Base-by-base conservation (phyloP, 2,329 filamentous ascomycete species). In the Diaporthe velutina region DNA sequence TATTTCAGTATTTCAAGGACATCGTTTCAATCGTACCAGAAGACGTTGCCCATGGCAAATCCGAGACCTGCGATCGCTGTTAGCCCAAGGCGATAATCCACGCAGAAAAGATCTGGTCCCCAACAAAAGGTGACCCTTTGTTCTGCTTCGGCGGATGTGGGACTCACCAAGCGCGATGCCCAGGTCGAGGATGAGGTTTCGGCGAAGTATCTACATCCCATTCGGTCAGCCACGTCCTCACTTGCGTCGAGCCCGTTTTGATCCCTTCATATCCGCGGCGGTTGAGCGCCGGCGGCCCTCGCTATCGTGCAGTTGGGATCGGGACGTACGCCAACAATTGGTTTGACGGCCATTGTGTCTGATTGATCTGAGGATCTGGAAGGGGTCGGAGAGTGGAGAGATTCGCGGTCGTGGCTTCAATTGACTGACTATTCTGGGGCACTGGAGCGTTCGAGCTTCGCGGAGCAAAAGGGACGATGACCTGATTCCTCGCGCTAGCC, bases 321-420 rank as follows among this genome's bases (percentile, higher is more conserved):
- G 71, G 77, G 75, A 89, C 90, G 77, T 90, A 91, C 90, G 81
- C 90, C 90, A 78, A 88, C 90, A 79, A 91, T 90, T 76, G 89
- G 90, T 80, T 85, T 85, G 83, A 90, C 81, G 79, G 89, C 87
- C 88, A 90, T 90, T 84, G 78, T 85, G 82, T 83, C 75, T 77
- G 67, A 67, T 68, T 72, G 48, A 68, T 79, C 61, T 73, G 54
- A 45, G 58, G 68, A 58, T 72, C 72, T 64, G 17, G 64, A 52
- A 67, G 57, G 54, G 54, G 71, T 75, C 55, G 73, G 33, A 28
- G 75, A 74, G 75, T 71, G 67, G 75, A 74, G 74, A 72, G 48
- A 58, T 70, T 75, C 61, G 75, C 22, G 60, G 60, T 60, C 61
- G 72, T 60, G 55, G 70, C 13, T 42, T 64, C 57, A 61, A 71